Evolutionary conservation across 345 rosid genomes (phyloP).

Genomic region (Linum tenue): DNA sequence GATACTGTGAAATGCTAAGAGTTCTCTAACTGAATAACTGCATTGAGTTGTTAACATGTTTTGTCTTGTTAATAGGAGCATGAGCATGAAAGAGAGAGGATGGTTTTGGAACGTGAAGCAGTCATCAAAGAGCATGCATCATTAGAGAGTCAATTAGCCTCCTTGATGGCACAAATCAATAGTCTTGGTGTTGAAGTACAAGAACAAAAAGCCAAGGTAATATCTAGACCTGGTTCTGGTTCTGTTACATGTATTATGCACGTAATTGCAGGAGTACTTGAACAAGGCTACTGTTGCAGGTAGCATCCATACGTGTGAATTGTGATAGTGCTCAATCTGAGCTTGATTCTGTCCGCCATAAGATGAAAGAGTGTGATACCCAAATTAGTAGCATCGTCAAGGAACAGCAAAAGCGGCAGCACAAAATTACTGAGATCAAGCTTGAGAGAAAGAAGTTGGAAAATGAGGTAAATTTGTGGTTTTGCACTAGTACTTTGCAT

Average conservation of each 20-base stretch:
- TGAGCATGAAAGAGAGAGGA: slow-evolving; percentile 68
- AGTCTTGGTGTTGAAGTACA: slow-evolving; percentile 56
- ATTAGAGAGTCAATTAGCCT: slow-evolving; percentile 66
- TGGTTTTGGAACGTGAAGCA: slow-evolving; percentile 82
- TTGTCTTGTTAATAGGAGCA: slow-evolving; percentile 41
- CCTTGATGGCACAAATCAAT: slow-evolving; percentile 48
- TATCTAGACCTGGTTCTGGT: slow-evolving; percentile 2
- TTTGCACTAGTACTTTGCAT: neutral
- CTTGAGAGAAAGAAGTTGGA: slow-evolving; percentile 90
- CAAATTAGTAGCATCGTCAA: slow-evolving; percentile 57
- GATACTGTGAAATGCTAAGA: neutral
- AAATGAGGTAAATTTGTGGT: slow-evolving; percentile 62
- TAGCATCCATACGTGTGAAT: slow-evolving; percentile 37
- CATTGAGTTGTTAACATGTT: slow-evolving; percentile 13
- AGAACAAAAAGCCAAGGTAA: slow-evolving; percentile 65
- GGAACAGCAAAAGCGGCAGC: slow-evolving; percentile 68
- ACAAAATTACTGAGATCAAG: slow-evolving; percentile 56
- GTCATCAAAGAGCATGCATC: slow-evolving; percentile 49
- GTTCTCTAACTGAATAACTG: slow-evolving; percentile 2
- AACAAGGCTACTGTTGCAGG: slow-evolving; percentile 39
- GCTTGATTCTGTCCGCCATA: slow-evolving; percentile 52
- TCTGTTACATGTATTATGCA: slow-evolving; percentile 1
- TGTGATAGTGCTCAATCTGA: slow-evolving; percentile 59
- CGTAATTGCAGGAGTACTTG: slow-evolving; percentile 5
- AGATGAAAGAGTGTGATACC: slow-evolving; percentile 90